Conservation (phyloP, 2,329 filamentous ascomycete genomes). For the Phialemoniopsis sp. region DNA sequence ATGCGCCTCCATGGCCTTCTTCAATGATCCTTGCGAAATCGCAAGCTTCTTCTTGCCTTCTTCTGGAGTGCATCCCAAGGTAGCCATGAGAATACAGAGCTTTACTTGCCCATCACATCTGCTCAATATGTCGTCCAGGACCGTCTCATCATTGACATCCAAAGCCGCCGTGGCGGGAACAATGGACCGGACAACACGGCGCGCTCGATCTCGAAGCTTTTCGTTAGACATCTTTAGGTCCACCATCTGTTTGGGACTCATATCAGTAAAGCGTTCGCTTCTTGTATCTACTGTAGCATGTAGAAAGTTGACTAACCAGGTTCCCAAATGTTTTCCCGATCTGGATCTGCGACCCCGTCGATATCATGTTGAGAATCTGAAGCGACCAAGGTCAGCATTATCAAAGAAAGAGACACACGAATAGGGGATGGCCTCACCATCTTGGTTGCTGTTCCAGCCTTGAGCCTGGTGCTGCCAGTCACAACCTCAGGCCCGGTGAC, state of each 20-base stretch:
- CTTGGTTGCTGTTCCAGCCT: conserved; percentile 40
- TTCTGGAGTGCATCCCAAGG: conserved; percentile 1
- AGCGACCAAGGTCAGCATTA: too few species aligned
- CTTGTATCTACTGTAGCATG: background rate
- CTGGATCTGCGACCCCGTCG: conserved; percentile 33
- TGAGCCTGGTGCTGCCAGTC: conserved; percentile 39
- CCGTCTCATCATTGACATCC: conserved; percentile 2
- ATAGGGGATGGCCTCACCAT: conserved; percentile 8
- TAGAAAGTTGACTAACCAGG: conserved; percentile 19
- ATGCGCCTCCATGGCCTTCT: too few species aligned
- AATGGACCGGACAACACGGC: conserved; percentile 2
- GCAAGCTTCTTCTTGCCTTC: conserved; percentile 4
- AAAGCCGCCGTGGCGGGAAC: background rate
- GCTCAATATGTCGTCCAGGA: conserved; percentile 2
- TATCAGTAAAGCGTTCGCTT: background rate
- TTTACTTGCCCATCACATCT: conserved; percentile 8
- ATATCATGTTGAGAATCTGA: conserved; percentile 34
- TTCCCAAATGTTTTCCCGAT: conserved; percentile 36
- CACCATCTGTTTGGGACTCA: conserved; percentile 6
- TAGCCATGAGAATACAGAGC: conserved; percentile 7
- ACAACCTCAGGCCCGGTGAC: conserved; percentile 36
- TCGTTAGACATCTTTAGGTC: conserved; percentile 10
- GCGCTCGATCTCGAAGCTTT: conserved; percentile 8
- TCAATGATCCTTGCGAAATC: conserved; percentile 2
- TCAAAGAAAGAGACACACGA: too few species aligned